These are phyloP conservation scores for Fusarium dlaminii DNA, from an alignment of 2,329 filamentous ascomycete species.

Conservation along the genomic window DNA sequence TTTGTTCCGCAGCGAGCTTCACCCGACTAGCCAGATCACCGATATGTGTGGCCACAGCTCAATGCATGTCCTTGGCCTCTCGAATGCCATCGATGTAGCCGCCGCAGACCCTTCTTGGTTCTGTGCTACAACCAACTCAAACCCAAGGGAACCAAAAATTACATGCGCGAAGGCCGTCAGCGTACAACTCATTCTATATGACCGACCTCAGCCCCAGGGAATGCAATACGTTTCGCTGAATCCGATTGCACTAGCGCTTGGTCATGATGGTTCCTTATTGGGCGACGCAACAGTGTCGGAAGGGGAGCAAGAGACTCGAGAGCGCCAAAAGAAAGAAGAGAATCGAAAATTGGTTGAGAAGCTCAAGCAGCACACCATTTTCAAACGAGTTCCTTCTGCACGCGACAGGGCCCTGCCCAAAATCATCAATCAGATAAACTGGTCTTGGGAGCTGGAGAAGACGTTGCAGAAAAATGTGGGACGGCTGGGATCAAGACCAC, in stretches of 20 bases:
- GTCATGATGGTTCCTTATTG: slow-evolving; percentile 68
- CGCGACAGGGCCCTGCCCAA: slow-evolving; percentile 84
- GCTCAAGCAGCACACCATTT: slow-evolving; percentile 85
- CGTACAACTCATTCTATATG: slow-evolving; percentile 89
- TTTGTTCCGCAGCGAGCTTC: slow-evolving; percentile 82
- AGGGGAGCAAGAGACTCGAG: slow-evolving; percentile 75
- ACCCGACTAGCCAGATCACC: slow-evolving; percentile 82
- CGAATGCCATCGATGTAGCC: slow-evolving; percentile 69
- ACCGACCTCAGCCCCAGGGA: slow-evolving; percentile 81
- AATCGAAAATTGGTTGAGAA: slow-evolving; percentile 81
- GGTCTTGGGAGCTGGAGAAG: slow-evolving; percentile 87
- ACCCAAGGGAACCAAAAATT: slow-evolving; percentile 71
- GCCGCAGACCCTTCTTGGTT: slow-evolving; percentile 74
- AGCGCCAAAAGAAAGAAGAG: slow-evolving; percentile 65
- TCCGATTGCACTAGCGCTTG: slow-evolving; percentile 88
- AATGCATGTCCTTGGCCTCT: slow-evolving; percentile 86
- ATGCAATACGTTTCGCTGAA: slow-evolving; percentile 97
- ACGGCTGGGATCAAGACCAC: slow-evolving; percentile 82
- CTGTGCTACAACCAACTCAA: slow-evolving; percentile 65
- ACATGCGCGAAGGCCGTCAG: slow-evolving; percentile 76
- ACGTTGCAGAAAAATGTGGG: slow-evolving; percentile 89
- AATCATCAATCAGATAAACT: slow-evolving; percentile 95
- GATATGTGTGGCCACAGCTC: slow-evolving; percentile 83
- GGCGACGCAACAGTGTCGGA: slow-evolving; percentile 61
- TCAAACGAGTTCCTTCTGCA: slow-evolving; percentile 77